Percentiles rank a stretch among this genome's conserved stretches.
These are phyloP conservation scores for Cryptosporidium ryanae DNA, from an alignment of 169 alveolate genomes.

Conservation along the genomic window DNA sequence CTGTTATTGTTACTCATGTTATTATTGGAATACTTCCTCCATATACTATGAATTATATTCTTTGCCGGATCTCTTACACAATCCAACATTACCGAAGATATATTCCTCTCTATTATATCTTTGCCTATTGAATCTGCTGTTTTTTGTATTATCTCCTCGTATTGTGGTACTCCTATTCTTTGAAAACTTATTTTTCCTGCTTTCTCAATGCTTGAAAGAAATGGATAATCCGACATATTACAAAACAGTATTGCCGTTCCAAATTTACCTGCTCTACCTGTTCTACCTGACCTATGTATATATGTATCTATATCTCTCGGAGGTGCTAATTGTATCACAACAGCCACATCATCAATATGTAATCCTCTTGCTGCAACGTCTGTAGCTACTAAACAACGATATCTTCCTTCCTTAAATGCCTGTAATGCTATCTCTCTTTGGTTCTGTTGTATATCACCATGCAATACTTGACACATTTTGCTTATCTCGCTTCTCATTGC, in stretches of 20 bases:
- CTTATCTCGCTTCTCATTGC: conserved; percentile 83
- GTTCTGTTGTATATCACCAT: conserved; percentile 91
- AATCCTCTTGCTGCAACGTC: conserved; percentile 94
- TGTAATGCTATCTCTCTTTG: conserved; percentile 89
- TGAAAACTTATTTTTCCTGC: conserved; percentile 62
- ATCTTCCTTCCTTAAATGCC: conserved; percentile 87
- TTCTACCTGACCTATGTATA: conserved; percentile 90
- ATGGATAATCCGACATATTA: conserved; percentile 67
- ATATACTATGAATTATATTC: conserved; percentile 28
- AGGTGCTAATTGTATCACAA: conserved; percentile 89
- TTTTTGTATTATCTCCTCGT: conserved; percentile 54
- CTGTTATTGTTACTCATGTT: neutral
- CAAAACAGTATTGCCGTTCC: conserved; percentile 84
- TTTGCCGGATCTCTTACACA: conserved; percentile 37
- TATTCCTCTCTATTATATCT: conserved; percentile 15
- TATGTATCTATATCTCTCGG: conserved; percentile 87
- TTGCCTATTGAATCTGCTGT: conserved; percentile 61
- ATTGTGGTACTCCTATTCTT: conserved; percentile 78
- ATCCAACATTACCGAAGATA: conserved; percentile 32
- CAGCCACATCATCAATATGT: conserved; percentile 89
- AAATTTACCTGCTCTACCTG: conserved; percentile 88
- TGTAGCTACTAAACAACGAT: conserved; percentile 89
- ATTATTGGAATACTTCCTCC: conserved; percentile 28
- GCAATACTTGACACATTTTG: conserved; percentile 85
- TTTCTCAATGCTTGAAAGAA: conserved; percentile 68